These are phyloP conservation scores for Microdochium trichocladiopsis DNA, from an alignment of 2,329 filamentous ascomycete species.

Conservation along the genomic window DNA sequence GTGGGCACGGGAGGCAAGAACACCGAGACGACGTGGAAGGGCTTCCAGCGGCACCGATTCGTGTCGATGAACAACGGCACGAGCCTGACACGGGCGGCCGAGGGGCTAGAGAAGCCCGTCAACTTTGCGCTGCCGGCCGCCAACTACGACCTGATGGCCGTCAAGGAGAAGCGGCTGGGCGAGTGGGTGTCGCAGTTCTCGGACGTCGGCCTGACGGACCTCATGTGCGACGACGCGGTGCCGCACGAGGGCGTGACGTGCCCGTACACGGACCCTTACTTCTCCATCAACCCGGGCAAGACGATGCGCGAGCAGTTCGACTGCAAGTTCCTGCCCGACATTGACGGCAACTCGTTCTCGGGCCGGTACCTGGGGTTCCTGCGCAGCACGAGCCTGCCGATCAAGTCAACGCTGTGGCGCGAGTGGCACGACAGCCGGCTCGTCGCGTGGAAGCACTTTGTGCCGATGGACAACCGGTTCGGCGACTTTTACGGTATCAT, in stretches of 20 bases:
- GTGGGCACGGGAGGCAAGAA: constrained; percentile 60
- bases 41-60: constrained; percentile 71
- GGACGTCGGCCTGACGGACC: constrained; percentile 45
- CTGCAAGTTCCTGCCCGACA: constrained; percentile 66
- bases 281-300: constrained; percentile 27
- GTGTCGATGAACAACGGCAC: constrained; percentile 66
- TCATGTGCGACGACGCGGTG: constrained; percentile 36
- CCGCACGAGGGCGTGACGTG: constrained; percentile 29
- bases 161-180: constrained; percentile 34
- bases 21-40: constrained; percentile 55
- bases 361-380: constrained; percentile 65
- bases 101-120: constrained; percentile 28
- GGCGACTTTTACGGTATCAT: constrained; percentile 66
- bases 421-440: constrained; percentile 77
- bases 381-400: constrained; percentile 59
- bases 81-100: constrained; percentile 41
- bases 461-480: constrained; percentile 71
- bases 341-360: constrained; percentile 69
- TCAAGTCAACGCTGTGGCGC: constrained; percentile 71
- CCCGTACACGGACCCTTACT: constrained; percentile 41
- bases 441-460: constrained; percentile 72
- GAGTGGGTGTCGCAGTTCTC: constrained; percentile 42
- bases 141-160: constrained; percentile 40
- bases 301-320: constrained; percentile 46
- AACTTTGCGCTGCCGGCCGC: constrained; percentile 46